Conservation (phyloP, 768 basidiomycete species). For the Tubosaeta sp. region DNA sequence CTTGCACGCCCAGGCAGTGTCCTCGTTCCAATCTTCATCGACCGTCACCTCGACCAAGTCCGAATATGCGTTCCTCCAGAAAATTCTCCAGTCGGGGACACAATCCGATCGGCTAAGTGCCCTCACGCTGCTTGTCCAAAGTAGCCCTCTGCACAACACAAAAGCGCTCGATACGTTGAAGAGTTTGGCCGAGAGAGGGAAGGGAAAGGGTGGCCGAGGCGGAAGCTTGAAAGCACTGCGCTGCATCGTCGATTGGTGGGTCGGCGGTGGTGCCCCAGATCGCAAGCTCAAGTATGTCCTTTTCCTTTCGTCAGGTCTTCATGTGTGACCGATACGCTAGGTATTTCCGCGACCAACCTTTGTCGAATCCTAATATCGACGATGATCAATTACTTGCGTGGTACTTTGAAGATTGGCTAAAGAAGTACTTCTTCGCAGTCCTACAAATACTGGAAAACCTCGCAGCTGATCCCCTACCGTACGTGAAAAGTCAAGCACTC, state of each 20-base stretch:
- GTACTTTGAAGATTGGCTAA: conserved; percentile 97
- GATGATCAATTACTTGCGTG: conserved; percentile 75
- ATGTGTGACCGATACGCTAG: conserved; percentile 36
- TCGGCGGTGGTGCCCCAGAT: conserved; percentile 85
- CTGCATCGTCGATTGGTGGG: conserved; percentile 97
- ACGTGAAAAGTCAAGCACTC: conserved; percentile 83
- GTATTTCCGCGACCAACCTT: conserved; percentile 87
- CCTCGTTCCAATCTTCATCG: conserved; percentile 50
- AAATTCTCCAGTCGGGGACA: conserved; percentile 84
- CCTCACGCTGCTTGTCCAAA: conserved; percentile 83
- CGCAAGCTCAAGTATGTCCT: conserved; percentile 78
- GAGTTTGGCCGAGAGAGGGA: conserved; percentile 70
- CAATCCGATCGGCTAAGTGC: conserved; percentile 90
- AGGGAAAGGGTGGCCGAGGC: conserved; percentile 86
- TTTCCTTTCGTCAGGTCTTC: not conserved
- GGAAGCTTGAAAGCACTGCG: conserved; percentile 88
- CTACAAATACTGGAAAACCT: conserved; percentile 87
- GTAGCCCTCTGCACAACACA: conserved; percentile 81
- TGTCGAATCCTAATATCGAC: conserved; percentile 56
- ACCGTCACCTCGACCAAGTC: conserved; percentile 46
- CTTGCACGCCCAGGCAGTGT: conserved; percentile 43
- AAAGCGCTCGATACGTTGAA: conserved; percentile 75
- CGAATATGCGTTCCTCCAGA: conserved; percentile 77
- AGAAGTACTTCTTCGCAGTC: conserved; percentile 92
- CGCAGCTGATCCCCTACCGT: conserved; percentile 80